phyloP scores from a whole-genome alignment of 305 asterid species.

The Rubia occidens region DNA sequence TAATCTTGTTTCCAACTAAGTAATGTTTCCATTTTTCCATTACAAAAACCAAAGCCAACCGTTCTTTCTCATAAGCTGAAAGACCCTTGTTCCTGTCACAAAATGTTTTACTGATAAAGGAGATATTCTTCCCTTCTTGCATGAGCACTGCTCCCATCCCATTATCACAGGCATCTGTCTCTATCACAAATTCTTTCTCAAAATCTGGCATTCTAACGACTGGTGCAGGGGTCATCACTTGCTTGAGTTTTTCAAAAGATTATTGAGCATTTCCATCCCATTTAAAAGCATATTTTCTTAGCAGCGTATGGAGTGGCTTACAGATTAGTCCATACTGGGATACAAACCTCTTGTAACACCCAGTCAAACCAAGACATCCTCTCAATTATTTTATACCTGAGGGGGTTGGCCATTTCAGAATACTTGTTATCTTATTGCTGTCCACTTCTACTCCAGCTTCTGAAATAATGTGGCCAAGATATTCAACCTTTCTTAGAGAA shows the following conservation, averaged over 20 bases:
- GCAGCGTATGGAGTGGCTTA: neutral
- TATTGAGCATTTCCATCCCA: neutral
- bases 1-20: too few species aligned
- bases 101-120: neutral
- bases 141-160: neutral
- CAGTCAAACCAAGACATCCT: neutral
- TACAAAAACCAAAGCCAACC: too few species aligned
- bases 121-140: neutral
- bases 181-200: neutral
- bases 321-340: neutral
- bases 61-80: too few species aligned
- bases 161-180: neutral
- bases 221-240: neutral
- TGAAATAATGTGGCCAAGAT: neutral
- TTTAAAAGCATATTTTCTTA: neutral
- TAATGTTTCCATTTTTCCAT: too few species aligned
- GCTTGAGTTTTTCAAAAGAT: neutral
- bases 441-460: neutral
- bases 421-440: neutral
- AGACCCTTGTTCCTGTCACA: neutral
- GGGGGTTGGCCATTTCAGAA: neutral
- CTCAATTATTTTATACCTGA: rapidly evolving
- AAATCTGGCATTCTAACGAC: neutral
- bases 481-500: neutral
- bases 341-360: neutral